Percentiles rank a stretch among this genome's conserved stretches.
Evolutionary conservation across 2,329 filamentous ascomycete species (phyloP).

Genomic region (Ophiostoma pallidulum): DNA sequence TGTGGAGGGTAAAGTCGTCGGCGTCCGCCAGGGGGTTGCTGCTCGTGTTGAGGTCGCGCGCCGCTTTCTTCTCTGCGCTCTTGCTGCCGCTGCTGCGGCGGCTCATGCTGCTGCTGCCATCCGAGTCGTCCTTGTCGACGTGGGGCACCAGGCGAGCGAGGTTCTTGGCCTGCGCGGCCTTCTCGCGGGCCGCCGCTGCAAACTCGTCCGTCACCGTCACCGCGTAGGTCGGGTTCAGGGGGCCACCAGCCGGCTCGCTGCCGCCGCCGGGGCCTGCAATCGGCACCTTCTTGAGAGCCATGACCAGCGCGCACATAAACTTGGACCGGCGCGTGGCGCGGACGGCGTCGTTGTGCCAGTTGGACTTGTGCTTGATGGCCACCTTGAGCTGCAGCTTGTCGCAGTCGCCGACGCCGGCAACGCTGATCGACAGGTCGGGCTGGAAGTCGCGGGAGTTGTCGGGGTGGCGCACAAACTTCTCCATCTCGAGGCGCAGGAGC

Average conservation of each 20-base stretch:
- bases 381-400: slow-evolving; percentile 79
- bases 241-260: slow-evolving; percentile 48
- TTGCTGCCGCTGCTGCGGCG: slow-evolving; percentile 19
- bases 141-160: slow-evolving; percentile 54
- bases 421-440: slow-evolving; percentile 68
- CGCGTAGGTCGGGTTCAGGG: slow-evolving; percentile 71
- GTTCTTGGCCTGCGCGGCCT: slow-evolving; percentile 42
- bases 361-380: slow-evolving; percentile 84
- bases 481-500: slow-evolving; percentile 73
- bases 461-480: slow-evolving; percentile 69
- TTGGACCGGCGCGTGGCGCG: slow-evolving; percentile 78
- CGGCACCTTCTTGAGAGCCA: slow-evolving; percentile 77
- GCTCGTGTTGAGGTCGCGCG: slow-evolving; percentile 35
- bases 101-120: slow-evolving; percentile 10
- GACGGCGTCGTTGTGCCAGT: slow-evolving; percentile 80
- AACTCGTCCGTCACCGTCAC: slow-evolving; percentile 63
- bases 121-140: neutral
- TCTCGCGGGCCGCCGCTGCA: slow-evolving; percentile 42
- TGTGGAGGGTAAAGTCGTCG: slow-evolving; percentile 29
- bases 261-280: slow-evolving; percentile 75
- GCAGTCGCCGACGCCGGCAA: slow-evolving; percentile 71
- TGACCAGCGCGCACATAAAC: slow-evolving; percentile 88
- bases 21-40: slow-evolving; percentile 25
- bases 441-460: slow-evolving; percentile 91
- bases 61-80: slow-evolving; percentile 35